Conservation (phyloP, 345 rosid genomes). For the Aethionema arabicum region DNA sequence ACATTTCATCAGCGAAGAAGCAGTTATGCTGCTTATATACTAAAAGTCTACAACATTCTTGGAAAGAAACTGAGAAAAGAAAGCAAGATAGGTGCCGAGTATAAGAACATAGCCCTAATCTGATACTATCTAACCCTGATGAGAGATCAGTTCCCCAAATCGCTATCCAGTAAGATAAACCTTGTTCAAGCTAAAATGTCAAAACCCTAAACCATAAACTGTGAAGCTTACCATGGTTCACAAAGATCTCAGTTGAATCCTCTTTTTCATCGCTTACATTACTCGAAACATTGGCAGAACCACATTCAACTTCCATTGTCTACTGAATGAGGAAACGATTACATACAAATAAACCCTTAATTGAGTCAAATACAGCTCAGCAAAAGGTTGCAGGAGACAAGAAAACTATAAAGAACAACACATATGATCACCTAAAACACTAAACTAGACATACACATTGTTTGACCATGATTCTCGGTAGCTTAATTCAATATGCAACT, state of each 20-base stretch:
- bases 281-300: slow-evolving; percentile 24
- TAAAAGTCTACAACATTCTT: not conserved
- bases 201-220: not conserved
- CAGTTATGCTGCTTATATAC: too few species aligned
- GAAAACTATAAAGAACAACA: not conserved
- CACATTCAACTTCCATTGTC: slow-evolving; percentile 33
- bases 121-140: not conserved
- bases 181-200: not conserved
- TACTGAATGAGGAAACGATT: not conserved
- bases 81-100: not conserved
- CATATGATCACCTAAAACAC: not conserved
- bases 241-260: slow-evolving; percentile 22
- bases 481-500: not conserved
- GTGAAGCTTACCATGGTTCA: slow-evolving; percentile 34
- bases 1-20: too few species aligned
- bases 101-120: slow-evolving; percentile 8
- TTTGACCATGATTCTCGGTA: not conserved
- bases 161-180: not conserved
- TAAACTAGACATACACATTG: slow-evolving; percentile 10
- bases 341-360: not conserved
- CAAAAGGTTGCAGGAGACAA: slow-evolving; percentile 15
- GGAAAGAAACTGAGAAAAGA: slow-evolving; percentile 8
- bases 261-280: slow-evolving; percentile 16
- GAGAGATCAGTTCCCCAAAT: not conserved
- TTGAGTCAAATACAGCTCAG: slow-evolving; percentile 8